Base-by-base conservation (phyloP, 345 rosid species). In the Anacardium occidentale region DNA sequence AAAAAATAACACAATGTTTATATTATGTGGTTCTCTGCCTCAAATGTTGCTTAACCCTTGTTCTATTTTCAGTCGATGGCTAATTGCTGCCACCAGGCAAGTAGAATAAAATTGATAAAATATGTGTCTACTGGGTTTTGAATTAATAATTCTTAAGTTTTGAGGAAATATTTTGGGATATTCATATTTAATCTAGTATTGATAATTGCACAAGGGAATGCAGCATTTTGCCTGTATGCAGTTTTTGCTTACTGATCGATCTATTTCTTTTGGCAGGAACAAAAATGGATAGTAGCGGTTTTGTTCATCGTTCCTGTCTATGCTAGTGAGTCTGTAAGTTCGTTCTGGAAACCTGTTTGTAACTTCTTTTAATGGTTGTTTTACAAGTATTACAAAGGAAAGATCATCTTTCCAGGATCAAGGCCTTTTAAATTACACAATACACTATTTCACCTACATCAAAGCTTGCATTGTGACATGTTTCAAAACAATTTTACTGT, bases 231-330 rank as follows among this genome's bases (percentile, higher is more conserved):
- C 7, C 6, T 2, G 5, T 34, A 3, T 34, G 40, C 40, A 34
- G 40, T 37, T 5, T 5, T 32, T 32, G 4, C 34, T 55, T 29
- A 29, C 32, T 3, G 32, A 29, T 29, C 71, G 15, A 62, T 66
- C 62, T 34, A 37, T 37, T 34, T 3, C 40, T 65, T 73, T 53
- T 57, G 68, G 9, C 78, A 94, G 98, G 98, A 91, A 72, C 98
- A 91, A 81, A 94, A 94, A 79, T 91, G 98, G 96, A 69, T 89
- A 29, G 97, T 90, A 61, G 83, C 85, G 5, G 83, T 94, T 67
- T 50, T 94, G 71, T 83, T 91, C 81, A 90, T 91, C 90, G 97
- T 91, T 66, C 98, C 98, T 20, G 90, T 88, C 68, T 94, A 90
- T 62, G 98, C 97, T 15, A 80, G 83, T 8, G 90, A 94, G 74